Evolutionary conservation across 2,329 filamentous ascomycete species (phyloP).

Genomic region (Botrytis fabae): DNA sequence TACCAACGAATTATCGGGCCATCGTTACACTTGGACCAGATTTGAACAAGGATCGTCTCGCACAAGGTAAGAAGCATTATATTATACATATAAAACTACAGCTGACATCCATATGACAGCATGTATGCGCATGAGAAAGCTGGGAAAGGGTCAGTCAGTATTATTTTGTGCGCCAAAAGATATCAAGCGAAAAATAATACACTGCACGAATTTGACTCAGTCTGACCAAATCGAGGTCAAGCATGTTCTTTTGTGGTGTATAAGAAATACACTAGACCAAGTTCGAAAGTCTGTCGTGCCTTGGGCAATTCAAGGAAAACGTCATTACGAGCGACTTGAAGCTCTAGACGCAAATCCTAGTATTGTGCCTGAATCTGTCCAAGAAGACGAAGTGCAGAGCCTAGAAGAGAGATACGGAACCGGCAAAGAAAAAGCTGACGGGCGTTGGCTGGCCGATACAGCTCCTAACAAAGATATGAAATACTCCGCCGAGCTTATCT

Average conservation of each 20-base stretch:
- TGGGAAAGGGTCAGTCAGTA: slow-evolving; percentile 66
- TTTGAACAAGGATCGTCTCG: slow-evolving; percentile 61
- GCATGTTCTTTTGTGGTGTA: slow-evolving; percentile 61
- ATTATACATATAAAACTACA: not conserved
- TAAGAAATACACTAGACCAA: slow-evolving; percentile 57
- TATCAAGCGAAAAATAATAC: slow-evolving; percentile 54
- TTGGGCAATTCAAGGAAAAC: slow-evolving; percentile 61
- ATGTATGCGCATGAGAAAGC: slow-evolving; percentile 70
- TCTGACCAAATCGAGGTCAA: slow-evolving; percentile 45
- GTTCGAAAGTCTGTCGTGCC: slow-evolving; percentile 52
- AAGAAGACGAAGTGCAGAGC: slow-evolving; percentile 56
- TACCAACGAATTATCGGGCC: slow-evolving; percentile 60
- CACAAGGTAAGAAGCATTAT: slow-evolving; percentile 18
- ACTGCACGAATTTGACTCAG: slow-evolving; percentile 27
- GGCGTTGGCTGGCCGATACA: slow-evolving; percentile 8
- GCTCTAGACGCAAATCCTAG: not conserved
- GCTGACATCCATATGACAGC: slow-evolving; percentile 45
- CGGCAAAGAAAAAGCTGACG: not conserved
- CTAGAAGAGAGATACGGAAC: slow-evolving; percentile 53
- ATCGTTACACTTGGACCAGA: slow-evolving; percentile 66
- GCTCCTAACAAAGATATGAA: not conserved
- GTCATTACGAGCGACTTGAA: slow-evolving; percentile 45
- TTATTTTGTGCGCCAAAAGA: slow-evolving; percentile 61
- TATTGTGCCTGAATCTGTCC: slow-evolving; percentile 38
- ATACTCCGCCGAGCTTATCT: slow-evolving; percentile 5